phyloP scores from a whole-genome alignment of 2,329 filamentous ascomycete species.

The Periconia sp. region DNA sequence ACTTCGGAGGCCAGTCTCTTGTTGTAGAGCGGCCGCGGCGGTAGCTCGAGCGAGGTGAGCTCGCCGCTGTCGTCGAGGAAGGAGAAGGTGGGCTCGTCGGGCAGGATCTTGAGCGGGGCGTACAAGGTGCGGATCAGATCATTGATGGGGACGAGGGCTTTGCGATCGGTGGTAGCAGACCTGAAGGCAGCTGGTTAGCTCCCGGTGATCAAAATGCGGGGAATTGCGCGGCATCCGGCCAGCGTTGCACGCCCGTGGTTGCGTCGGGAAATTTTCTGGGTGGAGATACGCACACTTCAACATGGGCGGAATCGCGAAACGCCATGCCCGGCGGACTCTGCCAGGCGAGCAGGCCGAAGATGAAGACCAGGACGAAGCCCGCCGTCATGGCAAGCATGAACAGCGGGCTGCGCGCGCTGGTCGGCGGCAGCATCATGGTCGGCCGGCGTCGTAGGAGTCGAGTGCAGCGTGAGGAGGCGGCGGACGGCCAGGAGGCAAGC shows the following conservation, averaged over 20 bases:
- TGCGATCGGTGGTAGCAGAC: slow-evolving; percentile 21
- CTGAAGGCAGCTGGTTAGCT: slow-evolving; percentile 26
- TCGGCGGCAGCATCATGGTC: slow-evolving; percentile 38
- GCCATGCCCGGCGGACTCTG: slow-evolving; percentile 33
- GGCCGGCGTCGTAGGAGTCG: background rate
- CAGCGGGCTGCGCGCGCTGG: slow-evolving; percentile 39
- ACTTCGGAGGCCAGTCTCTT: slow-evolving; percentile 43
- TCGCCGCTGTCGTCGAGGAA: slow-evolving; percentile 40
- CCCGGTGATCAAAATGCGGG: too few species aligned
- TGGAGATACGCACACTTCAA: slow-evolving; percentile 31
- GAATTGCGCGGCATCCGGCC: too few species aligned
- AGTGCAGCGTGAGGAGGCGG: background rate
- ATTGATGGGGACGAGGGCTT: slow-evolving; percentile 34
- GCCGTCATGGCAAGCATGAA: slow-evolving; percentile 38
- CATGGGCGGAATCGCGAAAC: slow-evolving; percentile 27
- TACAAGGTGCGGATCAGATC: slow-evolving; percentile 41
- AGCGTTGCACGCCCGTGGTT: background rate
- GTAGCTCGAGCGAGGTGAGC: slow-evolving; percentile 28
- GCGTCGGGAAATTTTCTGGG: slow-evolving; percentile 1
- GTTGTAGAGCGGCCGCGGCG: slow-evolving; percentile 37
- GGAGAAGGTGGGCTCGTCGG: slow-evolving; percentile 35
- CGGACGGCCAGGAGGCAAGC: too few species aligned
- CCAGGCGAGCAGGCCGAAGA: slow-evolving; percentile 44
- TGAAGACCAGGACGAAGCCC: slow-evolving; percentile 37
- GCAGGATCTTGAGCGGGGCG: slow-evolving; percentile 33